Evolutionary conservation across 305 asterid species (phyloP).

Genomic region (Fraxinus baroniana): DNA sequence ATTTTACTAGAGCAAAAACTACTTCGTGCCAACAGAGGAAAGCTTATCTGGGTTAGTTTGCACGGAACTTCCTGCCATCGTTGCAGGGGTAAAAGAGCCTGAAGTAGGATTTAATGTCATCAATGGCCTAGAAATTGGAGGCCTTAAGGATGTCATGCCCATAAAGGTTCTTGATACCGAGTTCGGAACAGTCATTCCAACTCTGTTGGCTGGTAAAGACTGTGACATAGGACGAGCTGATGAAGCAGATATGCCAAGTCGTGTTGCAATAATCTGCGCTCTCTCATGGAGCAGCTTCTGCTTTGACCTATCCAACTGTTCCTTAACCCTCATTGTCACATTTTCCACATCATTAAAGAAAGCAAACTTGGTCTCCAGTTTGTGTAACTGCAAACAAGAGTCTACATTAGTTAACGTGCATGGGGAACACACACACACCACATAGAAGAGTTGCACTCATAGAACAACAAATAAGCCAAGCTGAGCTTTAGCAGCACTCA

Average conservation of each 20-base stretch:
- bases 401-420: slow-evolving; percentile 13
- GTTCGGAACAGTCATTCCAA: slow-evolving; percentile 46
- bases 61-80: slow-evolving; percentile 53
- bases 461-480: background rate
- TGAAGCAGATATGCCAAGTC: slow-evolving; percentile 63
- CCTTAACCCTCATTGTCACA: slow-evolving; percentile 69
- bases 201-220: slow-evolving; percentile 52
- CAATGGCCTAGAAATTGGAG: slow-evolving; percentile 59
- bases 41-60: slow-evolving; percentile 57
- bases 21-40: slow-evolving; percentile 62
- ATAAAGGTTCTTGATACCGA: slow-evolving; percentile 55
- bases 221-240: slow-evolving; percentile 60
- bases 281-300: slow-evolving; percentile 88
- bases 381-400: slow-evolving; percentile 65
- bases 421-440: background rate
- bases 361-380: slow-evolving; percentile 83
- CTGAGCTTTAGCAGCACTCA: background rate
- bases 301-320: slow-evolving; percentile 83
- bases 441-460: background rate
- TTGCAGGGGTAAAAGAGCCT: slow-evolving; percentile 38
- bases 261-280: slow-evolving; percentile 73
- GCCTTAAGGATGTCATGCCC: slow-evolving; percentile 61
- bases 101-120: slow-evolving; percentile 57
- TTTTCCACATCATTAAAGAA: slow-evolving; percentile 80
- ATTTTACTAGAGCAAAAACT: slow-evolving; percentile 25